These are phyloP conservation scores for Dactylellina cionopaga DNA, from an alignment of 2,329 filamentous ascomycete genomes.

Conservation along the genomic window DNA sequence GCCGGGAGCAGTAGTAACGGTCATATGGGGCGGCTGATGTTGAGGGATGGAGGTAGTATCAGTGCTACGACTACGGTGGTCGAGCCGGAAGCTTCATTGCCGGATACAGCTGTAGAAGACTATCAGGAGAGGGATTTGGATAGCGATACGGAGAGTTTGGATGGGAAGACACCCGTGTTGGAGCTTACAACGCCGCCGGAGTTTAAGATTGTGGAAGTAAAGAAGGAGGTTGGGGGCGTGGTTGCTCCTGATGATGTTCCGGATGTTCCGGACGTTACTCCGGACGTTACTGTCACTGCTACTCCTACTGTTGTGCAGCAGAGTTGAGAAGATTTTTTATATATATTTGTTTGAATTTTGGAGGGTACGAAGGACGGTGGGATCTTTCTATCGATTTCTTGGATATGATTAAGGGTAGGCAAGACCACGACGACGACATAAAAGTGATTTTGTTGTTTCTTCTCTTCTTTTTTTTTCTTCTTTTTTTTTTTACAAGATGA, in stretches of 20 bases:
- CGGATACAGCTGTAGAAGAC: conserved; percentile 16
- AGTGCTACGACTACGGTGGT: conserved; percentile 50
- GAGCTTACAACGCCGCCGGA: too few species aligned
- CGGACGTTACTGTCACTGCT: not conserved
- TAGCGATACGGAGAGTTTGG: too few species aligned
- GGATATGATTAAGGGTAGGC: too few species aligned
- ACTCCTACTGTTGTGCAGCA: conserved; percentile 4
- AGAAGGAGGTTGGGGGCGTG: not conserved
- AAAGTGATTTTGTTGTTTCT: too few species aligned
- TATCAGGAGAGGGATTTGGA: conserved; percentile 8
- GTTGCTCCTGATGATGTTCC: too few species aligned
- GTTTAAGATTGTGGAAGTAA: conserved; percentile 4
- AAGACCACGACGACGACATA: too few species aligned
- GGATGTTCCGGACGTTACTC: not conserved
- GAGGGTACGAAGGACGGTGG: too few species aligned
- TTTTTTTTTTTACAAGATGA: not conserved
- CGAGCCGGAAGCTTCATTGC: conserved; percentile 28
- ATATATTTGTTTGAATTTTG: too few species aligned
- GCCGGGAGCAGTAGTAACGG: not conserved
- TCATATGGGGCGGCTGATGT: too few species aligned
- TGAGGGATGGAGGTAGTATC: conserved; percentile 27
- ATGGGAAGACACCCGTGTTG: not conserved
- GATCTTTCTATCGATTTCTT: too few species aligned
- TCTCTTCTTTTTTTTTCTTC: too few species aligned
- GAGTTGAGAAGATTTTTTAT: too few species aligned